These are phyloP conservation scores for Eucalyptus cloeziana DNA, from an alignment of 345 rosid genomes.

Conservation along the genomic window DNA sequence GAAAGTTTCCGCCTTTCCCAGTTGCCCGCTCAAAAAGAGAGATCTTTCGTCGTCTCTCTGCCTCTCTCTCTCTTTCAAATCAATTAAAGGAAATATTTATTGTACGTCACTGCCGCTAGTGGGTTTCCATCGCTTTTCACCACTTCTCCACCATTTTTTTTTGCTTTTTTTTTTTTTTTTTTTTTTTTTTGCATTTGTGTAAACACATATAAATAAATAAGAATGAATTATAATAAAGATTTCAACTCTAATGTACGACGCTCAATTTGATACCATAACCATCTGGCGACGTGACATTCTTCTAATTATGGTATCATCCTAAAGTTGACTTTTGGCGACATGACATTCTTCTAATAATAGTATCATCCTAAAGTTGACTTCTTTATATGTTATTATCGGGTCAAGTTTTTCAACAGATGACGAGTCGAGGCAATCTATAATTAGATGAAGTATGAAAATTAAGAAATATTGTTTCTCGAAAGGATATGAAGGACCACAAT, in stretches of 20 bases:
- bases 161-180: not conserved
- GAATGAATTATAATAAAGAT: rapidly evolving
- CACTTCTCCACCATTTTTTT: rapidly evolving
- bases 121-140: not conserved
- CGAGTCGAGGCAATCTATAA: rapidly evolving
- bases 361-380: too few species aligned
- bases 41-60: not conserved
- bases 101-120: not conserved
- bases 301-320: rapidly evolving
- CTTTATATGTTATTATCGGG: rapidly evolving
- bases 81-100: not conserved
- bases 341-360: not conserved
- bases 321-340: not conserved
- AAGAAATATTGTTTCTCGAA: not conserved
- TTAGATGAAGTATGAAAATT: not conserved
- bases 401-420: too few species aligned
- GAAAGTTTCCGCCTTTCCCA: not conserved
- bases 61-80: not conserved
- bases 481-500: not conserved
- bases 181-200: not conserved
- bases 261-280: not conserved
- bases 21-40: not conserved
- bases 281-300: rapidly evolving
- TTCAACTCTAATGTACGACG: rapidly evolving
- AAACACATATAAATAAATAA: not conserved